A percentile compares a stretch with the other conserved stretches of the same genome.
Conservation (phyloP, 139 green algal genomes). For the Mychonastes homosphaera region DNA sequence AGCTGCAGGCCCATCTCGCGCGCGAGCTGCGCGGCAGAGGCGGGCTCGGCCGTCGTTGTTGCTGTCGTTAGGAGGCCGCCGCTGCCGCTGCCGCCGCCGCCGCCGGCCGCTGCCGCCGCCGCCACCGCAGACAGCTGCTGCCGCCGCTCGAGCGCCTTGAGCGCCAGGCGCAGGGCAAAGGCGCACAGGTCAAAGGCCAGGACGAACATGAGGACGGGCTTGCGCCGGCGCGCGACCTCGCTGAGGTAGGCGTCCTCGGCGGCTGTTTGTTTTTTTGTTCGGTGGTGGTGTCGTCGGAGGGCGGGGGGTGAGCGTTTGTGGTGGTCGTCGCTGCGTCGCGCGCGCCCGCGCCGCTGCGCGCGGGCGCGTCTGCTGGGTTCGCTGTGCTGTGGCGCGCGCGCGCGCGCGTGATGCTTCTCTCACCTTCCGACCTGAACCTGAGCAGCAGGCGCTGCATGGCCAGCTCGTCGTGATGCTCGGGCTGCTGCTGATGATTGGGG, state of each 20-base stretch:
- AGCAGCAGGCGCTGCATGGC: too few species aligned
- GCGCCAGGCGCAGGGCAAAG: constrained; percentile 35
- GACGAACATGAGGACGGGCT: constrained; percentile 50
- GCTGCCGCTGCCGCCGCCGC: neutral
- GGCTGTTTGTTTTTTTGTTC: too few species aligned
- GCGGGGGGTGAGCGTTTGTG: too few species aligned
- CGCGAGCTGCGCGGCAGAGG: constrained; percentile 6
- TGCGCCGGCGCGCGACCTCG: constrained; percentile 34
- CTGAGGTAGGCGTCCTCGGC: constrained; percentile 41
- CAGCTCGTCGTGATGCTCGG: too few species aligned
- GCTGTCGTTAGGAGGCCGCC: neutral
- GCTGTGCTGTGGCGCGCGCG: too few species aligned
- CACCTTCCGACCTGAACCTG: too few species aligned
- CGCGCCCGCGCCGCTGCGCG: too few species aligned
- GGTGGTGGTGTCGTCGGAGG: too few species aligned
- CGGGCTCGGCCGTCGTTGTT: neutral
- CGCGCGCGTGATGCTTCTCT: too few species aligned
- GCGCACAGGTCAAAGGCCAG: constrained; percentile 55
- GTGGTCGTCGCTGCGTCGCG: too few species aligned
- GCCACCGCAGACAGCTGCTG: neutral
- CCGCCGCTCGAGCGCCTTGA: constrained; percentile 6
- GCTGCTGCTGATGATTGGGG: too few species aligned
- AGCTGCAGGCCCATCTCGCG: constrained; percentile 46
- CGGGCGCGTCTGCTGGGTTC: too few species aligned
- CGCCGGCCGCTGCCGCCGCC: neutral